Evolutionary conservation across 441 rosid genomes (phyloP), one percentile per base, ranked within the genome.

Genomic region (Gossypium aridum): DNA sequence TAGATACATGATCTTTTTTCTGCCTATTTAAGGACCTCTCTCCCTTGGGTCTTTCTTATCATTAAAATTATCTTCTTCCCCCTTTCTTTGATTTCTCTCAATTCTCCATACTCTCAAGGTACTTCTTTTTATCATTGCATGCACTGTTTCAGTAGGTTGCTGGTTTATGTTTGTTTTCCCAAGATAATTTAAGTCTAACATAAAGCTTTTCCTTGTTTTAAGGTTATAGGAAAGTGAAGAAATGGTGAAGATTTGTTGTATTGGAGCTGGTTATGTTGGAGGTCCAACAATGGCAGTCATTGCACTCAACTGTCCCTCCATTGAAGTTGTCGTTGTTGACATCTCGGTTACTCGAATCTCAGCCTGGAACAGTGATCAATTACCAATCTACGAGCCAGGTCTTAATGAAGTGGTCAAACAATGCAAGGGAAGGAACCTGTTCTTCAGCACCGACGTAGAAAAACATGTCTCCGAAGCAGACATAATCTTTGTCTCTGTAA

Each of bases 331-430:
- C 2, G 98, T 92, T 45, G 98, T 92, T 26, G 98, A 92, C 72
- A 92, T 92, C 82, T 90, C 97, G 49, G 87, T 80, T 0, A 76
- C 94, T 13, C 79, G 98, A 69, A 91, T 92, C 78, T 71, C 62
- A 9, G 93, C 94, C 54, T 92, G 98, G 98, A 92, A 92, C 80
- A 87, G 96, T n/a, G 98, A 92, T 6, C 87, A 85, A 80, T 89
- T 91, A 4, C 97, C 97, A 0, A 92, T 92, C 78, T 92, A 92
- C 13, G 97, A 92, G 88, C 97, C 96, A 10, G 97, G 97, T 59
- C 94, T 92, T 22, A 94, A 92, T 47, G 92, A 64, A 16, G 93
- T 92, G 22, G 97, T 92, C 56, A 91, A 88, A 86, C 81, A 85
- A 77, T 87, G 97, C 82, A 78, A 96, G 39, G 97, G 97, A 4